A percentile compares a stretch with the other conserved stretches of the same genome.
These are phyloP conservation scores for Endothia cerciana DNA, from an alignment of 2,329 filamentous ascomycete species.

Conservation along the genomic window DNA sequence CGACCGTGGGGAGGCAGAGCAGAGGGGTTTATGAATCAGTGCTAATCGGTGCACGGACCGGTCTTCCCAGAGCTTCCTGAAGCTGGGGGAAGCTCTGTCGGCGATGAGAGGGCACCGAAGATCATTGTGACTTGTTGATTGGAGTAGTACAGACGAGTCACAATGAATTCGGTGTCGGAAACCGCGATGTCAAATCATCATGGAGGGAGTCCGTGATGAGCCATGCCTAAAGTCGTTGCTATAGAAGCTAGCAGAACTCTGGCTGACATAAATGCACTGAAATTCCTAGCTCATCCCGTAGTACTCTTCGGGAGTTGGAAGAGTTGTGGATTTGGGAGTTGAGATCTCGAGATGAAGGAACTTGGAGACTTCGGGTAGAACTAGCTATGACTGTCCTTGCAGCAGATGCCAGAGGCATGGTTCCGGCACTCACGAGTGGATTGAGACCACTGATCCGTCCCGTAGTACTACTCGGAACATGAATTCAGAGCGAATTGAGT, in stretches of 20 bases:
- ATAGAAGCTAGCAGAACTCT: not conserved
- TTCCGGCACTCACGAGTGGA: not conserved
- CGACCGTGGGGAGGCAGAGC: not conserved
- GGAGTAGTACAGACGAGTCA: not conserved
- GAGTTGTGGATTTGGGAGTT: not conserved
- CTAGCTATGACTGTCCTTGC: not conserved
- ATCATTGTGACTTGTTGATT: not conserved
- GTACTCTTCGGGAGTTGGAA: not conserved
- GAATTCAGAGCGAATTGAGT: too few species aligned
- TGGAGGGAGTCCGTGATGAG: not conserved
- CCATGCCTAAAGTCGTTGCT: not conserved
- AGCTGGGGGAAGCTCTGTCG: not conserved
- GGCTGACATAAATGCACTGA: not conserved
- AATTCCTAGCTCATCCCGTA: not conserved
- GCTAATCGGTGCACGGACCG: not conserved
- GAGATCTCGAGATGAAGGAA: not conserved
- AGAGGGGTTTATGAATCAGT: not conserved
- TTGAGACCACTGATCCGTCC: too few species aligned
- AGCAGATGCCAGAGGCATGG: not conserved
- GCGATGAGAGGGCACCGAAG: not conserved
- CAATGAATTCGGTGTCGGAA: not conserved
- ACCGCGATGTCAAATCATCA: not conserved
- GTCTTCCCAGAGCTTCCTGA: not conserved
- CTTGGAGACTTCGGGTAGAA: too few species aligned
- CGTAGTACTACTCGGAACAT: too few species aligned